Evolutionary conservation across 1,284 basidiomycete species (phyloP).

Genomic region (Pterulicium gracile): DNA sequence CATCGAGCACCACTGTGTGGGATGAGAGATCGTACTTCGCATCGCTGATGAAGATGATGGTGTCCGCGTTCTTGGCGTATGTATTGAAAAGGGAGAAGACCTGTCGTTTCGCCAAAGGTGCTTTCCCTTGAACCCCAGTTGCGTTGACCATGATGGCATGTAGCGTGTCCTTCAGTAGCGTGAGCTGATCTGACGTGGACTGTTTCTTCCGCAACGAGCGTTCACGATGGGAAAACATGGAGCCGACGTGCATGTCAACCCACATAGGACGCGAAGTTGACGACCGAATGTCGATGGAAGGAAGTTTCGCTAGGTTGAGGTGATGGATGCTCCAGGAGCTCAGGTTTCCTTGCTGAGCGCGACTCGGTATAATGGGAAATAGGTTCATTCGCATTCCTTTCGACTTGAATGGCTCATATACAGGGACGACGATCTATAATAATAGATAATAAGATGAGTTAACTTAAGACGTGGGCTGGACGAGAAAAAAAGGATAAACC

Average conservation of each 20-base stretch:
- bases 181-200: constrained; percentile 13
- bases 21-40: constrained; percentile 19
- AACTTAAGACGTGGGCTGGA: background rate
- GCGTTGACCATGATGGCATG: constrained; percentile 15
- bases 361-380: constrained; percentile 14
- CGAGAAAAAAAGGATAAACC: constrained; percentile 1
- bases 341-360: constrained; percentile 5
- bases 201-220: constrained; percentile 13
- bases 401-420: constrained; percentile 16
- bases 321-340: constrained; percentile 21
- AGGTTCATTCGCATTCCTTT: constrained; percentile 19
- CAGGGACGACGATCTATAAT: constrained; percentile 17
- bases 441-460: background rate
- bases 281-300: constrained; percentile 11
- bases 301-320: constrained; percentile 15
- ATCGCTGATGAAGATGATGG: constrained; percentile 17
- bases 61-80: constrained; percentile 13
- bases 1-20: constrained; percentile 22
- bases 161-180: constrained; percentile 18
- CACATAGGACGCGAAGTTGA: constrained; percentile 11
- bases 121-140: constrained; percentile 12
- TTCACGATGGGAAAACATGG: constrained; percentile 21
- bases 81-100: constrained; percentile 14
- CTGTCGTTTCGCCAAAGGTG: constrained; percentile 2
- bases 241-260: constrained; percentile 17